phyloP scores from a whole-genome alignment of 2,329 filamentous ascomycete genomes.

The Xylaria sp. region DNA sequence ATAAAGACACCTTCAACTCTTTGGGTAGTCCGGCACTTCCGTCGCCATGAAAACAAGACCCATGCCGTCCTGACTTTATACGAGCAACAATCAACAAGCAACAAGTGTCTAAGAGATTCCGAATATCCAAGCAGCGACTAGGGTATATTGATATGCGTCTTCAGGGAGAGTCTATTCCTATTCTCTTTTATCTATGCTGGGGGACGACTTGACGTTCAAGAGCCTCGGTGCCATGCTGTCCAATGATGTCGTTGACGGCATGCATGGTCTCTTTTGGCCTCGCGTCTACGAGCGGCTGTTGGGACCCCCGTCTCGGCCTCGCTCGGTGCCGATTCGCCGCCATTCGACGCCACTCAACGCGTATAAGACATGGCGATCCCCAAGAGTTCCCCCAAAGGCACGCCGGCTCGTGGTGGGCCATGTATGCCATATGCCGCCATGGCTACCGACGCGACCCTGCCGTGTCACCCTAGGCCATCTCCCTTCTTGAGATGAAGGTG shows the following conservation, averaged over 20 bases:
- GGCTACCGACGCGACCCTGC: constrained; percentile 18
- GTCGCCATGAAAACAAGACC: neutral
- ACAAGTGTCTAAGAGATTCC: neutral
- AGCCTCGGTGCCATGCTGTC: neutral
- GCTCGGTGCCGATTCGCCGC: constrained; percentile 40
- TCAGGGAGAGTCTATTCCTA: neutral
- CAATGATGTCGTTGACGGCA: constrained; percentile 21
- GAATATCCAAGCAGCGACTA: neutral
- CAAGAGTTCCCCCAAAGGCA: neutral
- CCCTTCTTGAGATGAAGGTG: neutral
- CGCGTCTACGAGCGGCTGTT: constrained; percentile 36
- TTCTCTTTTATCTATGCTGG: neutral
- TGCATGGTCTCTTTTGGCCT: constrained; percentile 30
- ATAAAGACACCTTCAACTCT: neutral
- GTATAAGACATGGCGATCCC: constrained; percentile 22
- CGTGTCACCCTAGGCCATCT: constrained; percentile 12
- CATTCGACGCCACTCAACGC: constrained; percentile 4
- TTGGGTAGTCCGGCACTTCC: constrained; percentile 2
- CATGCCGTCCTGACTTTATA: neutral
- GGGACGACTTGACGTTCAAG: neutral
- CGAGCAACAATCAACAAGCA: neutral
- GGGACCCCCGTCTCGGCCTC: constrained; percentile 39
- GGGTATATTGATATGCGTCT: neutral
- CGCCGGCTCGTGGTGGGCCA: constrained; percentile 5
- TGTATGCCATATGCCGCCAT: neutral